Base-by-base conservation (phyloP, 192 early-diverging fungal species). In the Nowakowskiella sp. region DNA sequence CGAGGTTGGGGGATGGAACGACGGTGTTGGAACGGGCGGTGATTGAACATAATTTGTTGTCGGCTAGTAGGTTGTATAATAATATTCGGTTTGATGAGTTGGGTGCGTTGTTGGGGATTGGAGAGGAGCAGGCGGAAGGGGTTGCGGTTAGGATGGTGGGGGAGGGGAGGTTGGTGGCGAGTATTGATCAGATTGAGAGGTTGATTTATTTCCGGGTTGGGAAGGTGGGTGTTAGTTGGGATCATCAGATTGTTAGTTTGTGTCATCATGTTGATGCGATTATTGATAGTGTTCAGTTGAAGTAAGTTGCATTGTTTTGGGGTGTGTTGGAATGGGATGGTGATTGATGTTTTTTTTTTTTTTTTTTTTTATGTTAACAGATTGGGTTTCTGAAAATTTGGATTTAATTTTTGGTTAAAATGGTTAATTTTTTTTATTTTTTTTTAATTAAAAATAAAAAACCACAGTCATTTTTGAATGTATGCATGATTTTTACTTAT, bases 11-110 rank as follows among this genome's bases (percentile, higher is more conserved):
- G 22, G 59, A 48, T 26, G 68, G 83, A 25, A 84, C 80, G 21
- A 90, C 88, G 5, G 87, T 91, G 1, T 73, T 97, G 16, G 90
- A 89, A 61, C 76, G 87, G 1, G 94, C 92, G 5, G 90, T 97
- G 22, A 91, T 88, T 33, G 91, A 97, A 67, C 94, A 97, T 70
- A 97, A 97, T 62, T 59, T 82, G 19, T 73, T 95, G 36, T 80
- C 90, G 10, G 84, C 90, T 1, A 88, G 87, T 54, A 86, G 85
- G 55, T 78, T 98, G 44, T 98, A 98, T 67, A 84, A 89, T 55
- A 91, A 89, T 61, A 94, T 98, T 39, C 76, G 76, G 28, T 92
- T 98, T 60, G 81, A 78, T 32, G 87, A 95, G 60, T 73, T 98
- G 24, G 88, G 85, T 2, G 72, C 67, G 3, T 62, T 90, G 49